A percentile compares a stretch with the other conserved stretches of the same genome.
Conservation (phyloP, 495 filamentous ascomycete species). For the Aspergillus leporis region DNA sequence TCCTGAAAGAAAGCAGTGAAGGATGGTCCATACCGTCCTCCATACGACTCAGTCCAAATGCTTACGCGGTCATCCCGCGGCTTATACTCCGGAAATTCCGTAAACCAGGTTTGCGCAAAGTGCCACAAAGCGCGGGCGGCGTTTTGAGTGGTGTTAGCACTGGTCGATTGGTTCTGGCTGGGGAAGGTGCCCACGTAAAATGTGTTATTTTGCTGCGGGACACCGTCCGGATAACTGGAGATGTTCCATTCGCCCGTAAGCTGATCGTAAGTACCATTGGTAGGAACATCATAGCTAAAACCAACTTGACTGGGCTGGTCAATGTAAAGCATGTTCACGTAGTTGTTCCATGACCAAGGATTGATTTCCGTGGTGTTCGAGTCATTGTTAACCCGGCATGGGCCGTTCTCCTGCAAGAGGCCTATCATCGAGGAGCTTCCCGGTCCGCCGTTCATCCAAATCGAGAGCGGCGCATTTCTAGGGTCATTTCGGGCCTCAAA, state of each 20-base stretch:
- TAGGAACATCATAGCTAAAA: slow-evolving; percentile 53
- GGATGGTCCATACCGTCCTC: slow-evolving; percentile 66
- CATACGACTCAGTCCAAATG: slow-evolving; percentile 61
- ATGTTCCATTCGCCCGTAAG: slow-evolving; percentile 5
- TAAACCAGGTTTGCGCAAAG: slow-evolving; percentile 59
- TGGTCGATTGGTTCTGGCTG: slow-evolving; percentile 43
- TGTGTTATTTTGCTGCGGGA: slow-evolving; percentile 59
- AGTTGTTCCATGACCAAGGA: slow-evolving; percentile 57
- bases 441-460: slow-evolving; percentile 37
- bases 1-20: slow-evolving; percentile 65
- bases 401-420: slow-evolving; percentile 61
- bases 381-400: slow-evolving; percentile 53
- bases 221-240: slow-evolving; percentile 4
- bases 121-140: slow-evolving; percentile 56
- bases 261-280: slow-evolving; percentile 30
- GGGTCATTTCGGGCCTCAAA: slow-evolving; percentile 46
- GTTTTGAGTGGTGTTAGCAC: slow-evolving; percentile 55
- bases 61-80: slow-evolving; percentile 51
- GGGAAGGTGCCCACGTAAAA: slow-evolving; percentile 56
- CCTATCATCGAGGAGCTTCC: slow-evolving; percentile 61
- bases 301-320: slow-evolving; percentile 63
- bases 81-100: slow-evolving; percentile 56
- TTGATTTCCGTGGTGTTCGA: slow-evolving; percentile 58
- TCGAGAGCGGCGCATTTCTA: not conserved
- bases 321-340: slow-evolving; percentile 63